Base-by-base conservation (phyloP, 805 yeast species). In the Yamadazyma phyllophila region DNA sequence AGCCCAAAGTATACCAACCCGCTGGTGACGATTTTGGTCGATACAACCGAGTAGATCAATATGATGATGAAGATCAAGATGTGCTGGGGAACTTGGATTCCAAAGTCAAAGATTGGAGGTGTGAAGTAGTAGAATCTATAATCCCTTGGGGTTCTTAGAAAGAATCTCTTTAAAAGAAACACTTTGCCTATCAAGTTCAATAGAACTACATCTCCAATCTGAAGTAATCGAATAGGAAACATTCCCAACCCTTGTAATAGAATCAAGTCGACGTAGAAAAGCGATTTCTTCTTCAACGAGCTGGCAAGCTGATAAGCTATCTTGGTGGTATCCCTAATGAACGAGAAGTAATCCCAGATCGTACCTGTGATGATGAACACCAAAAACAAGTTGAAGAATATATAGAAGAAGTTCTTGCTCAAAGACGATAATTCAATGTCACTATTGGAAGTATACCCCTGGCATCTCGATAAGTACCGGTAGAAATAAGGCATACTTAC, bases 191-290 rank as follows among this genome's bases (percentile, higher is more conserved):
- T 43, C 20, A 68, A 54, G 63, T 76, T 74, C 12, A 78, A 56
- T 17, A 74, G 54, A 4, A 72, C 66, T 30, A 80, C 65, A 57
- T 80, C 84, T 14, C 83, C 81, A 34, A 76, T 62, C 57, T 81
- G 85, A 11, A 80, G 63, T 35, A 80, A 63, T 44, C 77, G 72
- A 36, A 79, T 76, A 3, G 84, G 84, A 53, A 80, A 77, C 82
- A 81, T 78, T 1, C 81, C 81, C 42, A 81, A 55, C 0, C 90
- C 94, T 61, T 86, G 94, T 46, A 85, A 73, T 16, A 85, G 68
- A 47, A 85, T 85, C 63, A 80, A 69, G 56, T 80, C 81, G 42
- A 75, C 79, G 51, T 80, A 80, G 53, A 80, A 80, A 38, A 80
- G 62, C 2, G 82, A 76, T 31, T 77, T 61, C 35, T 73, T 67